Percentiles rank a stretch among this genome's conserved stretches.
These are phyloP conservation scores for Ceratocystis huliohia DNA, from an alignment of 2,329 filamentous ascomycete species.

Conservation along the genomic window DNA sequence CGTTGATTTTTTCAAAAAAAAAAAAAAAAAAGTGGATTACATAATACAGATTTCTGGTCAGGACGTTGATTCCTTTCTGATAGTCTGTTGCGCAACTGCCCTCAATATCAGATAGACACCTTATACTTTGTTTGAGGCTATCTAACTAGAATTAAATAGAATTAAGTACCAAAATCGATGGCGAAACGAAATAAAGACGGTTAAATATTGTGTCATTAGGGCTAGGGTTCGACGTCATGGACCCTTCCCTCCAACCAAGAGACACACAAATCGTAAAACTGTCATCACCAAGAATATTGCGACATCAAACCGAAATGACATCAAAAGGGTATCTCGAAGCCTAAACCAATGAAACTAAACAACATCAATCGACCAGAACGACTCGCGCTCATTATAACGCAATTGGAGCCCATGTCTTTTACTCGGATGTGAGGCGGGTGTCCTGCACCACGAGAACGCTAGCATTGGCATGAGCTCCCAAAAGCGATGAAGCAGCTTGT, in stretches of 20 bases:
- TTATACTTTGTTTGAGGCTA: too few relatives aligned
- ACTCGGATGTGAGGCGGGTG: background rate
- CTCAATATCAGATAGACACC: too few relatives aligned
- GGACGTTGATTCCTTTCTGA: too few relatives aligned
- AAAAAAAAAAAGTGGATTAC: background rate
- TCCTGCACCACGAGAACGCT: constrained; percentile 18
- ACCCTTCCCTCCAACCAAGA: background rate
- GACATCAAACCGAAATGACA: background rate
- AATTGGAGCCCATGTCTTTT: background rate
- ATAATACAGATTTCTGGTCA: background rate
- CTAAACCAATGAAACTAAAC: background rate
- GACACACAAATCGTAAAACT: background rate
- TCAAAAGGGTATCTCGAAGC: constrained; percentile 7
- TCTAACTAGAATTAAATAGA: too few relatives aligned
- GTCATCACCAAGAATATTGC: background rate
- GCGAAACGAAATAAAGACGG: too few relatives aligned
- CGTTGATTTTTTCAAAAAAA: background rate
- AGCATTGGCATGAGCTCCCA: constrained; percentile 11
- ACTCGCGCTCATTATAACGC: background rate
- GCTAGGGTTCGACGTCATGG: background rate
- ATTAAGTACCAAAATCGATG: too few relatives aligned
- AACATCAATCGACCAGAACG: background rate
- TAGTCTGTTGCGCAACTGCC: too few relatives aligned
- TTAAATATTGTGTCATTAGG: background rate
- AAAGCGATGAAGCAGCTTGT: constrained; percentile 9